Evolutionary conservation across 768 basidiomycete species (phyloP).

Genomic region (Tylopilus rubrobrunneus): DNA sequence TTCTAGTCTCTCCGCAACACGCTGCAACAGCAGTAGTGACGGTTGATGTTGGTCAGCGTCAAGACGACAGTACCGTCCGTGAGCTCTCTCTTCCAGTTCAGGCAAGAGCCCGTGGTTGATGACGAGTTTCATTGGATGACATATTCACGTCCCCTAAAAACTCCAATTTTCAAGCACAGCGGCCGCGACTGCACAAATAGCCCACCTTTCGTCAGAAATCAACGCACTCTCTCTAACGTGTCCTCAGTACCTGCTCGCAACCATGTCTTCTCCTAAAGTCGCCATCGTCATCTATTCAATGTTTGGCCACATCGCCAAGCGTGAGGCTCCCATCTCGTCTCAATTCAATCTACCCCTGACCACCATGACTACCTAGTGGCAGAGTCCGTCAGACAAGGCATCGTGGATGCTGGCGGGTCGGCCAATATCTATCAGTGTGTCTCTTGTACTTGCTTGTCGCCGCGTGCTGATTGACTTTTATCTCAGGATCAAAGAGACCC

Average conservation of each 20-base stretch:
- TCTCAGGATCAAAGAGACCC: slow-evolving; percentile 72
- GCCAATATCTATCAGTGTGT: slow-evolving; percentile 56
- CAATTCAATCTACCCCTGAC: background rate
- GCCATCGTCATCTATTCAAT: slow-evolving; percentile 73
- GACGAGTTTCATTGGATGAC: background rate
- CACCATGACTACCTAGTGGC: slow-evolving; percentile 48
- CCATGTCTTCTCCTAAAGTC: slow-evolving; percentile 48
- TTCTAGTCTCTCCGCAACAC: background rate
- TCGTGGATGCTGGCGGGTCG: slow-evolving; percentile 46
- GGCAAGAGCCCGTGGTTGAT: background rate
- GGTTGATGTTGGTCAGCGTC: background rate
- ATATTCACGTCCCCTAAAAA: slow-evolving; percentile 2
- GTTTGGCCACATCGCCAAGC: slow-evolving; percentile 67
- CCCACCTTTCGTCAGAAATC: background rate
- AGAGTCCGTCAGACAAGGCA: slow-evolving; percentile 44
- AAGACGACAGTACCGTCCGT: background rate
- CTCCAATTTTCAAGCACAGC: slow-evolving; percentile 1
- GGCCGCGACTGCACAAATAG: background rate
- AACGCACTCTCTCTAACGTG: background rate
- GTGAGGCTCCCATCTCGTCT: slow-evolving; percentile 59
- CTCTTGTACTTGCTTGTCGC: slow-evolving; percentile 21
- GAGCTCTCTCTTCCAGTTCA: background rate
- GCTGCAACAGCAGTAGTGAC: background rate
- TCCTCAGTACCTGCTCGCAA: background rate
- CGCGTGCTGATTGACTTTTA: background rate